phyloP scores from a whole-genome alignment of 768 basidiomycete species.

The Phlegmacium glaucopus region DNA sequence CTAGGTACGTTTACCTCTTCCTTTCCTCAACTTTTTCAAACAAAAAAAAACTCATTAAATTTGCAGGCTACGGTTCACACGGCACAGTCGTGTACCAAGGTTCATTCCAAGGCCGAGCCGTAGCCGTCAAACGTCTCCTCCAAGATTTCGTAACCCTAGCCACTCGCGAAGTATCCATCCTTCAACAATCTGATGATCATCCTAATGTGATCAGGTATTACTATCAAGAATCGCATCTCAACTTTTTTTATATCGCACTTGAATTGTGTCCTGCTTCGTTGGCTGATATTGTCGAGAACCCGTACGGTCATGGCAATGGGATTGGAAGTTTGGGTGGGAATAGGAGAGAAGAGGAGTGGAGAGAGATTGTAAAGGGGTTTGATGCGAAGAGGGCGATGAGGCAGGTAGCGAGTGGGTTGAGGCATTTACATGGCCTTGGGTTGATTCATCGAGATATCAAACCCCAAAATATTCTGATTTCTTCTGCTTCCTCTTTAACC shows the following conservation, averaged over 20 bases:
- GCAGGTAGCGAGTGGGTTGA: conserved; percentile 84
- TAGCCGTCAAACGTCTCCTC: conserved; percentile 96
- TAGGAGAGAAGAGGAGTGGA: conserved; percentile 51
- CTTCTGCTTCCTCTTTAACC: conserved; percentile 48
- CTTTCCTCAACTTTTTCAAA: not conserved
- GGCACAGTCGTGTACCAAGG: conserved; percentile 96
- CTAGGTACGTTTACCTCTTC: conserved; percentile 50
- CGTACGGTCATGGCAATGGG: conserved; percentile 25
- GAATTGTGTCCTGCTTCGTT: conserved; percentile 92
- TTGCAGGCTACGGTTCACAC: conserved; percentile 87
- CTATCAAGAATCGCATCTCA: conserved; percentile 90
- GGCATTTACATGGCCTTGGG: conserved; percentile 90
- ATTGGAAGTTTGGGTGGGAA: too few relatives aligned
- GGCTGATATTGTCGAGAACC: conserved; percentile 81
- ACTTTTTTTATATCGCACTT: conserved; percentile 96
- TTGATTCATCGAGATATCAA: conserved; percentile 99
- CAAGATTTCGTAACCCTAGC: conserved; percentile 96
- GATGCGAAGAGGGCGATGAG: conserved; percentile 85
- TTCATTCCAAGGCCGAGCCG: conserved; percentile 93
- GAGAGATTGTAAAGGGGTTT: conserved; percentile 75
- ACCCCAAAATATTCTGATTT: conserved; percentile 94
- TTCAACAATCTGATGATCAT: conserved; percentile 97
- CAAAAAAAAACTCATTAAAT: conserved; percentile 3
- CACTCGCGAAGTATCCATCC: conserved; percentile 86
- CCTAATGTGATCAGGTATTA: conserved; percentile 99